Conservation (phyloP, 83 land plant species). For the Thuja plicata region DNA sequence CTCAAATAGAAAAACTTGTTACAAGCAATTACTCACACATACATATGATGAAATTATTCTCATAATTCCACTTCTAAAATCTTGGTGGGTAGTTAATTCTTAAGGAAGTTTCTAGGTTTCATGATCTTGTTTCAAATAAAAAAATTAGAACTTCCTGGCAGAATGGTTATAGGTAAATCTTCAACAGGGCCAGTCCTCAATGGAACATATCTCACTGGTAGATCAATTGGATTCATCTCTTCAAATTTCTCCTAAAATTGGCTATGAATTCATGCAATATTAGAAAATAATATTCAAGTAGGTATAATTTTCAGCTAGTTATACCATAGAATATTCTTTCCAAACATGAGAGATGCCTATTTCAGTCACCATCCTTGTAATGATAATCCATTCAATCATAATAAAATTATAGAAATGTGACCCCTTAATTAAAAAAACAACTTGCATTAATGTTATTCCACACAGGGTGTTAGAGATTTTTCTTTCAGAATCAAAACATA, state of each 20-base stretch:
- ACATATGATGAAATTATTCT: constrained; percentile 33
- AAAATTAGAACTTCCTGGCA: background rate
- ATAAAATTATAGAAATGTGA: background rate
- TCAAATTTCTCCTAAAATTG: constrained; percentile 68
- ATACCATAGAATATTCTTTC: background rate
- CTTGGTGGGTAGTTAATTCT: constrained; percentile 20
- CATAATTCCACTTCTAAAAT: constrained; percentile 25
- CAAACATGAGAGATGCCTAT: background rate
- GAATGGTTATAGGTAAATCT: background rate
- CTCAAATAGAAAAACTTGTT: background rate
- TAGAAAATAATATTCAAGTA: background rate
- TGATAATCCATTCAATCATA: background rate
- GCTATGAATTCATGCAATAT: constrained; percentile 25
- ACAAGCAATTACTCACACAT: constrained; percentile 24
- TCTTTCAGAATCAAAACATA: too few relatives aligned
- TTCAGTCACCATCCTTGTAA: background rate
- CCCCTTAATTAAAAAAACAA: background rate
- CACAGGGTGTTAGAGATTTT: too few relatives aligned
- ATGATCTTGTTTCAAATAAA: background rate
- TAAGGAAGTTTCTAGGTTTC: constrained; percentile 2
- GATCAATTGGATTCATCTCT: constrained; percentile 24
- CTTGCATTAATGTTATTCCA: background rate
- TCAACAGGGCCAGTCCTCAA: constrained; percentile 2
- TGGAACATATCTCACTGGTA: background rate
- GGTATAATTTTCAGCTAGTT: background rate